Evolutionary conservation across 371 early-diverging fungal genomes (phyloP).

Genomic region (Mucor saturninus): DNA sequence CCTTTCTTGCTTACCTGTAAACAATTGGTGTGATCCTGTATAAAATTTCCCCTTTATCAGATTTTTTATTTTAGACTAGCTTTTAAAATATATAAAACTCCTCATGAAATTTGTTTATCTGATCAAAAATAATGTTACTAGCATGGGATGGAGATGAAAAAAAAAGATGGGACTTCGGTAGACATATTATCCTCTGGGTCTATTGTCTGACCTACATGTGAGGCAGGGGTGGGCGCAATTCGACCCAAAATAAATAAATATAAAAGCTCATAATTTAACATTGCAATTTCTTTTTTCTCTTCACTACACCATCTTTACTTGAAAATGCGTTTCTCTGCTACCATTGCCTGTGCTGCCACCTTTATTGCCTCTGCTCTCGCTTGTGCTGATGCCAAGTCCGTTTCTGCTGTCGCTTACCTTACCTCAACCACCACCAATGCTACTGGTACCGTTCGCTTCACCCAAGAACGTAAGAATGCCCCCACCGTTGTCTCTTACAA

Average conservation of each 20-base stretch:
- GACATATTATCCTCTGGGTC: neutral
- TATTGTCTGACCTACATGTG: no score
- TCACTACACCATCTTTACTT: neutral
- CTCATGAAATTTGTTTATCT: conserved; percentile 5
- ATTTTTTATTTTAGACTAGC: neutral
- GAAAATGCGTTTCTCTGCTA: conserved; percentile 17
- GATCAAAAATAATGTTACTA: conserved; percentile 7
- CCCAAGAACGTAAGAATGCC: conserved; percentile 60
- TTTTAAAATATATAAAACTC: conserved; percentile 6
- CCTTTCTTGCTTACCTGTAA: conserved; percentile 47
- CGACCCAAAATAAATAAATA: neutral
- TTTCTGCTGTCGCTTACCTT: conserved; percentile 68
- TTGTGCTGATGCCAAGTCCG: conserved; percentile 4
- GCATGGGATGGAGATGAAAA: neutral
- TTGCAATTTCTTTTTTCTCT: neutral
- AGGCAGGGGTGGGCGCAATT: no score
- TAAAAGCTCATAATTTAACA: neutral
- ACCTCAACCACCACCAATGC: conserved; percentile 46
- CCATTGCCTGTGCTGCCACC: conserved; percentile 9
- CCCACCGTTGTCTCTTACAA: conserved; percentile 63
- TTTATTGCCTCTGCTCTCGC: conserved; percentile 5
- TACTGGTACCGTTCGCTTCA: conserved; percentile 73
- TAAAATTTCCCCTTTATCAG: neutral
- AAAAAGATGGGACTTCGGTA: neutral
- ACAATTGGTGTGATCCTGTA: conserved; percentile 40